Base-by-base conservation (phyloP, 108 stramenopile species). In the Cyclotella cryptica region DNA sequence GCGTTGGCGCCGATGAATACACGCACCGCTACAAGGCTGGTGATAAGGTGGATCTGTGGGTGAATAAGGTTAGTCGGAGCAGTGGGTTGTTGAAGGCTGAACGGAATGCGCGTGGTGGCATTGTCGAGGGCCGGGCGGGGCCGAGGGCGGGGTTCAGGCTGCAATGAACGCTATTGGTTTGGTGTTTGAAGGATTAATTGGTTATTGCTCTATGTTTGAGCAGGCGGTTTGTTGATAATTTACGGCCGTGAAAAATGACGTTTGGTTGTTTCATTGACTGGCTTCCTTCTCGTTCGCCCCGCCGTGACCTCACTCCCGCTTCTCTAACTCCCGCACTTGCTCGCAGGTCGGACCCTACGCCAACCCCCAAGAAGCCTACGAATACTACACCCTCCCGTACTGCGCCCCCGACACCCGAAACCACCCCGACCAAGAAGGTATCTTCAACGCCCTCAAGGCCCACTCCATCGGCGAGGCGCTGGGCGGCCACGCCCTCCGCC, bases 311-410 rank as follows among this genome's bases (percentile, higher is more conserved):
- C 3, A 8, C 58, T 59, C 27, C 27, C 8, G 27, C 27, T 59
- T 29, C 22, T 17, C 17, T 10, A 29, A 3, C 58, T 59, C 58
- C 11, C 24, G 27, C 28, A 8, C 28, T 59, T 28, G 7, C 27
- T 29, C 30, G 0, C 61, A 93, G 94, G 94, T 99, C n/a, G 98
- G 98, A 11, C 98, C 98, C 26, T 98, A 97, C 76, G 93, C 96
- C 72, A 99, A 99, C 75, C 98, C 98, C 15, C 96, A 98, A 87
- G 99, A 99, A 86, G 97, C 97, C 17, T 99, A 99, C 84, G 89
- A 96, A 67, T 99, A 98, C 86, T 99, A 98, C 89, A 86, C 72
- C 45, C 87, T 99, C 41, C 98, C 99, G 14, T 99, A 94, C 90
- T 99, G 99, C 68, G 94, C 92, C 26, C 99, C 99, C 21, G 93